These are phyloP conservation scores for Ogataea pini DNA, from an alignment of 805 yeast species.

Conservation along the genomic window DNA sequence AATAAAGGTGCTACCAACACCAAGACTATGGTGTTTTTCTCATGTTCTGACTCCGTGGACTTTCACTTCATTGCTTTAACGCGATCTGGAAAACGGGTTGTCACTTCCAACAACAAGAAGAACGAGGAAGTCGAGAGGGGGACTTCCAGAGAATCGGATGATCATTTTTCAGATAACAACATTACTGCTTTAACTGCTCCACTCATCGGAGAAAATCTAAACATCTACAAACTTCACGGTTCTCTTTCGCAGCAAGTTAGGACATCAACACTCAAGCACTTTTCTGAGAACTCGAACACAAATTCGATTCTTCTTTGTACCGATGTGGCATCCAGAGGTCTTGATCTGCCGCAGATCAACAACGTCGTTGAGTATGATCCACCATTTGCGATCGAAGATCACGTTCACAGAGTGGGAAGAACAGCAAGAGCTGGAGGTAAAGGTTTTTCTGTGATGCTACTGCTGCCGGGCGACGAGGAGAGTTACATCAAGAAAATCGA, in stretches of 20 bases:
- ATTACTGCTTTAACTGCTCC: constrained; percentile 57
- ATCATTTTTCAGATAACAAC: constrained; percentile 20
- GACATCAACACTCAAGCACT: constrained; percentile 70
- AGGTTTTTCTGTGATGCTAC: constrained; percentile 76
- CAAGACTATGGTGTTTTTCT: constrained; percentile 79
- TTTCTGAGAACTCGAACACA: constrained; percentile 44
- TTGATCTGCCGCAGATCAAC: constrained; percentile 85
- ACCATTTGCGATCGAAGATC: constrained; percentile 92
- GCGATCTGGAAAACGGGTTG: constrained; percentile 47
- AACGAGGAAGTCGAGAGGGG: background rate
- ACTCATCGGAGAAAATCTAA: constrained; percentile 42
- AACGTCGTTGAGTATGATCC: constrained; percentile 93
- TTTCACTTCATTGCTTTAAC: constrained; percentile 81
- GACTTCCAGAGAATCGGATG: constrained; percentile 8
- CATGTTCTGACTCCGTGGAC: constrained; percentile 96
- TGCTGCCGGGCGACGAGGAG: constrained; percentile 90
- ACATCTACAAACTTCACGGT: constrained; percentile 81
- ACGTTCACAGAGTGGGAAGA: constrained; percentile 94
- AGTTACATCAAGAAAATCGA: constrained; percentile 67
- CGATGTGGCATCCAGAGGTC: constrained; percentile 96
- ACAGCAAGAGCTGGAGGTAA: constrained; percentile 95
- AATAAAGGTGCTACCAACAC: constrained; percentile 35
- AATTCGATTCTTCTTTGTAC: constrained; percentile 79
- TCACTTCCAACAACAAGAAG: constrained; percentile 29
- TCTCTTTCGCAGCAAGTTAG: constrained; percentile 83